Conservation (phyloP, 192 early-diverging fungal genomes). For the Coemansia sp. region DNA sequence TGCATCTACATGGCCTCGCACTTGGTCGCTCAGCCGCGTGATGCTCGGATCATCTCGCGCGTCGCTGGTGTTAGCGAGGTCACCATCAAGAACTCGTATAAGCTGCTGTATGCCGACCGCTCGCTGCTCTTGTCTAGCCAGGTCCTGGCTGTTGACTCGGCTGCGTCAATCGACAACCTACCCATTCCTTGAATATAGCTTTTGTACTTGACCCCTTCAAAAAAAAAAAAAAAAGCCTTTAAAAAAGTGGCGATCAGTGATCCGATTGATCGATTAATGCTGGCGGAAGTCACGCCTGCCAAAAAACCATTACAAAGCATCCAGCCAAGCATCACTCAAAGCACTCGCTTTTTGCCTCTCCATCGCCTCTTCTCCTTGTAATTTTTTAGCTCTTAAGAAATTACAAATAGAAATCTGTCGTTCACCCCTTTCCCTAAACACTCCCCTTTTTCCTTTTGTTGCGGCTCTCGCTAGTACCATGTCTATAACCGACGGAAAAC, state of each 20-base stretch:
- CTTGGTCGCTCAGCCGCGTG: conserved; percentile 64
- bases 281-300: neutral
- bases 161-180: conserved; percentile 24
- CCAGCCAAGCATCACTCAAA: neutral
- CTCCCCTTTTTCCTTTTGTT: neutral
- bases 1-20: conserved; percentile 85
- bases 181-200: conserved; percentile 10
- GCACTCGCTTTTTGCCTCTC: neutral
- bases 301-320: neutral
- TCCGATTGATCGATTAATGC: neutral
- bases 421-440: neutral
- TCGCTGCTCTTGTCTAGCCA: conserved; percentile 48
- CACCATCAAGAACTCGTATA: conserved; percentile 87
- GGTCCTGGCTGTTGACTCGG: conserved; percentile 20
- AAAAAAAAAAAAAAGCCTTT: conserved; percentile 6
- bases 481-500: neutral
- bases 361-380: conserved; percentile 1
- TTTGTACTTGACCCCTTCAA: neutral
- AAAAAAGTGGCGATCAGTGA: conserved; percentile 1
- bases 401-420: neutral
- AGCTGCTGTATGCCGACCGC: conserved; percentile 62
- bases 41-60: conserved; percentile 74
- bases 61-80: conserved; percentile 91
- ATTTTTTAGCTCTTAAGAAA: neutral
- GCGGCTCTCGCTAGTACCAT: neutral